Evolutionary conservation across 140 eudicot species (phyloP).

Genomic region (Flaveria floridana): DNA sequence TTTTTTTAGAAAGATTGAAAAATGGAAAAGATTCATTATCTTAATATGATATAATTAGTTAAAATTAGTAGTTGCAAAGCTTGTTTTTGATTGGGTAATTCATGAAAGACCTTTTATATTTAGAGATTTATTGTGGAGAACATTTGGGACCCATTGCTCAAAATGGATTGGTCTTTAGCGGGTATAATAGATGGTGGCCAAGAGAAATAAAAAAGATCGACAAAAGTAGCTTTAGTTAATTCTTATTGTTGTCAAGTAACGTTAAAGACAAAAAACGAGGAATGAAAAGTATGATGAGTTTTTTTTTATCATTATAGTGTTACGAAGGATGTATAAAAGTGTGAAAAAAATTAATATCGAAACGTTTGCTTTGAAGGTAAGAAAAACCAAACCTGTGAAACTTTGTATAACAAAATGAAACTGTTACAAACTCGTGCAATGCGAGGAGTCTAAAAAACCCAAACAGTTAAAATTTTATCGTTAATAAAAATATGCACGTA

Average conservation of each 20-base stretch:
- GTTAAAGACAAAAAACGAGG: conserved; percentile 33
- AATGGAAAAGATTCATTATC: background rate
- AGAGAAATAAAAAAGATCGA: conserved; percentile 27
- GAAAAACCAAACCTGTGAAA: too few relatives aligned
- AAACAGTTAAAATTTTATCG: too few relatives aligned
- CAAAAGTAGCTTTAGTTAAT: conserved; percentile 27
- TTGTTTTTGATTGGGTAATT: conserved; percentile 26
- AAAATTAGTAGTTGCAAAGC: conserved; percentile 28
- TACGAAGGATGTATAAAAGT: too few relatives aligned
- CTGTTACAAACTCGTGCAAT: too few relatives aligned
- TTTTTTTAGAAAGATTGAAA: background rate
- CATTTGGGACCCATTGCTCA: conserved; percentile 30
- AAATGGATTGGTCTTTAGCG: conserved; percentile 24
- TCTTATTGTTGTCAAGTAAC: conserved; percentile 28
- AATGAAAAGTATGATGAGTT: conserved; percentile 14
- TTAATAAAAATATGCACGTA: too few relatives aligned
- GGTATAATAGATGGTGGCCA: conserved; percentile 27
- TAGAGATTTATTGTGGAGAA: conserved; percentile 22
- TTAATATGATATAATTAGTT: background rate
- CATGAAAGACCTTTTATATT: conserved; percentile 18
- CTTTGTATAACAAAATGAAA: too few relatives aligned
- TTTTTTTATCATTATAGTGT: background rate
- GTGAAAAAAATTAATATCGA: too few relatives aligned
- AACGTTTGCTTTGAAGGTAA: too few relatives aligned
- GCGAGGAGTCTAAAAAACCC: too few relatives aligned